These are phyloP conservation scores for Leptographium radiaticola DNA, from an alignment of 2,329 filamentous ascomycete genomes.

Conservation along the genomic window DNA sequence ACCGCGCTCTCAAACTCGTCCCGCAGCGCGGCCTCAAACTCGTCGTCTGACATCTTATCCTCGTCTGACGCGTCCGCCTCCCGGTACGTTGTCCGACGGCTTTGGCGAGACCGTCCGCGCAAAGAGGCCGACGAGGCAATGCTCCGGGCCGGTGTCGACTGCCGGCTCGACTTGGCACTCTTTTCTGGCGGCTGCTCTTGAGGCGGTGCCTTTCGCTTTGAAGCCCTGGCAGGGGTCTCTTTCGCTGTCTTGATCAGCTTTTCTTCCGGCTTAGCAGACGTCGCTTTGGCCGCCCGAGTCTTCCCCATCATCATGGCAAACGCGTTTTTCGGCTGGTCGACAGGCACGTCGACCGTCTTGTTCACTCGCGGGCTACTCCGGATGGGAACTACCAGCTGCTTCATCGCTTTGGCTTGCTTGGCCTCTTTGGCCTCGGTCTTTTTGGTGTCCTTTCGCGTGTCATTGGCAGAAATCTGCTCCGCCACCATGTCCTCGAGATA, in stretches of 20 bases:
- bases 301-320: constrained; percentile 43
- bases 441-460: constrained; percentile 6
- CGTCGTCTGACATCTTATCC: constrained; percentile 60
- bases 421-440: constrained; percentile 10
- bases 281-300: not conserved
- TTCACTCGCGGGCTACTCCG: constrained; percentile 23
- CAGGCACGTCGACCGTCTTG: constrained; percentile 13
- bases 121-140: not conserved
- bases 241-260: constrained; percentile 6
- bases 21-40: constrained; percentile 70
- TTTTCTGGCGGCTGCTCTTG: constrained; percentile 37
- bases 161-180: constrained; percentile 59
- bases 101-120: constrained; percentile 37
- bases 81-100: constrained; percentile 30
- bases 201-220: constrained; percentile 24
- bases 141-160: constrained; percentile 55
- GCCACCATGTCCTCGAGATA: constrained; percentile 73
- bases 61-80: constrained; percentile 47
- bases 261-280: not conserved
- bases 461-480: constrained; percentile 41
- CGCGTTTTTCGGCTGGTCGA: constrained; percentile 25
- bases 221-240: constrained; percentile 13
- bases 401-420: not conserved
- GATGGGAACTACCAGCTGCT: constrained; percentile 14
- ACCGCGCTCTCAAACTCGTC: constrained; percentile 35